Evolutionary conservation across 2,329 filamentous ascomycete genomes (phyloP).

Genomic region (Lasiodiplodia sp.): DNA sequence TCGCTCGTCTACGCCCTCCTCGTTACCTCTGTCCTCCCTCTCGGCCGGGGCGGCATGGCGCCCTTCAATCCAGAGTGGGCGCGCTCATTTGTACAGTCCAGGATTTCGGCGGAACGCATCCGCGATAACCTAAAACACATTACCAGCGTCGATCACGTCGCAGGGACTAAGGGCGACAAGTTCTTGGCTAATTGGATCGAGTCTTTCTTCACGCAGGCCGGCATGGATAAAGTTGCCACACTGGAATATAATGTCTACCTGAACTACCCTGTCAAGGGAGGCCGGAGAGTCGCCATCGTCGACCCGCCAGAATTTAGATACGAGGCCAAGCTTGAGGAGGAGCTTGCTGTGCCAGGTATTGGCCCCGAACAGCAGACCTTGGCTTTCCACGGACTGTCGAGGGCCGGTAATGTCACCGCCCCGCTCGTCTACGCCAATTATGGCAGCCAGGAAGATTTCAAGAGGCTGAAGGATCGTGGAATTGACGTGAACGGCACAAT

Average conservation of each 20-base stretch:
- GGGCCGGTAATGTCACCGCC: conserved; percentile 83
- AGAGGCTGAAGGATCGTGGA: conserved; percentile 71
- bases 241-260: conserved; percentile 82
- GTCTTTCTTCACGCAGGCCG: conserved; percentile 74
- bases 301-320: conserved; percentile 73
- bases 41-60: conserved; percentile 69
- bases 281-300: conserved; percentile 82
- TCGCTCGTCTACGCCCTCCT: conserved; percentile 85
- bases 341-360: conserved; percentile 57
- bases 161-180: conserved; percentile 92
- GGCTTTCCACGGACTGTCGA: conserved; percentile 89
- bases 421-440: conserved; percentile 93
- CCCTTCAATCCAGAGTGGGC: conserved; percentile 87
- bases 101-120: conserved; percentile 69
- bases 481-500: conserved; percentile 81
- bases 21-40: conserved; percentile 81
- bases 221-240: conserved; percentile 76
- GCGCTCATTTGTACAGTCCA: conserved; percentile 74
- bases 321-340: conserved; percentile 85
- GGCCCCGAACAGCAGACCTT: conserved; percentile 69
- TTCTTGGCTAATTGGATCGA: conserved; percentile 85
- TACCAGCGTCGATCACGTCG: conserved; percentile 86
- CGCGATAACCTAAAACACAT: conserved; percentile 78
- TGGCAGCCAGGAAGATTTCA: conserved; percentile 84
- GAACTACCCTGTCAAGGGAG: conserved; percentile 83